A percentile compares a stretch with the other conserved stretches of the same genome.
phyloP scores from a whole-genome alignment of 1,284 basidiomycete species.

The Cryptococcus sp. region DNA sequence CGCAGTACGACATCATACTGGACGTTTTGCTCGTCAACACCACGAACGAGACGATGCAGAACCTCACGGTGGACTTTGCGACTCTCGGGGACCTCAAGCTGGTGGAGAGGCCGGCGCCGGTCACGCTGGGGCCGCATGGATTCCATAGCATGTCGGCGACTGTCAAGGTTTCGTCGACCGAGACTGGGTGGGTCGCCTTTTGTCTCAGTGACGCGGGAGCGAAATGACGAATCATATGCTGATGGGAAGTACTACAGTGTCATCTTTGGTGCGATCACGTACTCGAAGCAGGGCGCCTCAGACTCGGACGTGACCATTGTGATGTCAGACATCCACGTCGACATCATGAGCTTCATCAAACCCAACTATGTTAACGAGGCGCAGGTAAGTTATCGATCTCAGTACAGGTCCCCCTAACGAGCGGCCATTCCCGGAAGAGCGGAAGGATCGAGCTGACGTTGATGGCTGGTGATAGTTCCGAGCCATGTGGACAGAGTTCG shows the following conservation, averaged over 20 bases:
- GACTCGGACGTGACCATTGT: slow-evolving; percentile 78
- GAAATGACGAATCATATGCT: not conserved
- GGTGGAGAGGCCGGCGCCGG: slow-evolving; percentile 87
- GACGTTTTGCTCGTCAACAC: slow-evolving; percentile 98
- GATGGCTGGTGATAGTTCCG: slow-evolving; percentile 66
- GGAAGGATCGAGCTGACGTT: not conserved
- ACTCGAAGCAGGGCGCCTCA: slow-evolving; percentile 83
- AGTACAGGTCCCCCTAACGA: too few species aligned
- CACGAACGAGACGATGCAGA: slow-evolving; percentile 89
- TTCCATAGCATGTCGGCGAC: slow-evolving; percentile 99
- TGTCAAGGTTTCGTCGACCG: slow-evolving; percentile 95
- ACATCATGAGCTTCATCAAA: slow-evolving; percentile 99
- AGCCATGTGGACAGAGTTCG: slow-evolving; percentile 96
- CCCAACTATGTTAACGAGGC: slow-evolving; percentile 94
- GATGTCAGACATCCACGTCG: slow-evolving; percentile 87
- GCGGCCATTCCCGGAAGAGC: not conserved
- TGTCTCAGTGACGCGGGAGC: too few species aligned
- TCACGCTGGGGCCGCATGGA: slow-evolving; percentile 90
- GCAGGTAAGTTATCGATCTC: slow-evolving; percentile 58
- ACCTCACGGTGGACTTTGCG: slow-evolving; percentile 95
- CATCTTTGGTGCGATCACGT: slow-evolving; percentile 97
- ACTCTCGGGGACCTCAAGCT: slow-evolving; percentile 96
- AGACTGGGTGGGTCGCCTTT: slow-evolving; percentile 62
- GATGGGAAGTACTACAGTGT: slow-evolving; percentile 51
- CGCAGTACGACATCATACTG: slow-evolving; percentile 94